phyloP scores from a whole-genome alignment of 2,329 filamentous ascomycete species.

The Aspergillus uvarum region DNA sequence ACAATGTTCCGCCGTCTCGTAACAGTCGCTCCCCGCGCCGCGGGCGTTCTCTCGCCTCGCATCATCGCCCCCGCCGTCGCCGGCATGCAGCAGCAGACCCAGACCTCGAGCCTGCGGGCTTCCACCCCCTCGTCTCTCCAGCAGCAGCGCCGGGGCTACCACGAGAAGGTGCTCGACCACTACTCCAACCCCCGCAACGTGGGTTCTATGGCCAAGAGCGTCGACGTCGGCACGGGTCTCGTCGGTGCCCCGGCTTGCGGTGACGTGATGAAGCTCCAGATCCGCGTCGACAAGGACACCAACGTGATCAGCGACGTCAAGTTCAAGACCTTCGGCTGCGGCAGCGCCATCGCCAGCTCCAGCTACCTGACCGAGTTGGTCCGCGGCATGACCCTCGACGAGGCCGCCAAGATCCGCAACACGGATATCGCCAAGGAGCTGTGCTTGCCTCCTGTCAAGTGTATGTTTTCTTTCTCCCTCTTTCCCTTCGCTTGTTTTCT shows the following conservation, averaged over 20 bases:
- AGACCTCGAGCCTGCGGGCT: constrained; percentile 40
- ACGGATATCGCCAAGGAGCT: constrained; percentile 98
- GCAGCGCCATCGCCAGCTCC: constrained; percentile 88
- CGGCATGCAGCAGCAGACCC: constrained; percentile 36
- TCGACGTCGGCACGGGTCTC: constrained; percentile 84
- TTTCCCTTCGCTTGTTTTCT: neutral
- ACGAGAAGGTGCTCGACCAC: constrained; percentile 77
- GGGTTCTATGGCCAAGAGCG: constrained; percentile 70
- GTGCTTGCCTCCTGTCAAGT: constrained; percentile 84
- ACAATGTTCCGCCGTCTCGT: constrained; percentile 59
- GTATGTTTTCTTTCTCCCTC: constrained; percentile 52
- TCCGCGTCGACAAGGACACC: constrained; percentile 82
- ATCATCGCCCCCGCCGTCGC: constrained; percentile 49
- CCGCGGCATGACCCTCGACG: constrained; percentile 91
- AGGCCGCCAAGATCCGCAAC: constrained; percentile 89
- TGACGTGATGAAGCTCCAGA: constrained; percentile 93
- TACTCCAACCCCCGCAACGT: constrained; percentile 70
- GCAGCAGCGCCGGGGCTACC: constrained; percentile 53
- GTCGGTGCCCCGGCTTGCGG: constrained; percentile 88
- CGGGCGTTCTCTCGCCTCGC: constrained; percentile 51
- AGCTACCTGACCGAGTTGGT: constrained; percentile 95
- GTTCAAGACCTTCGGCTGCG: constrained; percentile 97
- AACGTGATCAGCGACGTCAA: constrained; percentile 92
- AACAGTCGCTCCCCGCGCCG: constrained; percentile 53
- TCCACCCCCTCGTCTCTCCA: constrained; percentile 23